A percentile compares a stretch with the other conserved stretches of the same genome.
Evolutionary conservation across 148 eudicot species (phyloP).

Genomic region (Oxyria digyna): DNA sequence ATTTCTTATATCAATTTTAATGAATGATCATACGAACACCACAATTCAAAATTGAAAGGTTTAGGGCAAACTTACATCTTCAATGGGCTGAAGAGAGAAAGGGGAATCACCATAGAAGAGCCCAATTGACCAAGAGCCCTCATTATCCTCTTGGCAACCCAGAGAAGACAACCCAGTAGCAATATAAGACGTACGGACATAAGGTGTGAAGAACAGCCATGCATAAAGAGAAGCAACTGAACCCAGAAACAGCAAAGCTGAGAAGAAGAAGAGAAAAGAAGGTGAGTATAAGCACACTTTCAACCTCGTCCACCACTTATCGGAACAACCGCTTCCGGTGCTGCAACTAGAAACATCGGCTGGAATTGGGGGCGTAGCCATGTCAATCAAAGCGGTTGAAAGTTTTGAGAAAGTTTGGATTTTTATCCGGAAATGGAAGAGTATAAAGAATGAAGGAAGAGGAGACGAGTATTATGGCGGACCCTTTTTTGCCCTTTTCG

Average conservation of each 20-base stretch:
- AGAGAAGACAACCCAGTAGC: conserved; percentile 13
- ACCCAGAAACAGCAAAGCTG: conserved; percentile 31
- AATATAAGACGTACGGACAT: conserved; percentile 20
- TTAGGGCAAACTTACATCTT: conserved; percentile 31
- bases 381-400: neutral
- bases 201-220: conserved; percentile 41
- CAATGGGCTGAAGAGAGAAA: conserved; percentile 72
- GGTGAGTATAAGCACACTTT: conserved; percentile 24
- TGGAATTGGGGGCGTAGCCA: conserved; percentile 6
- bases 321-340: conserved; percentile 8
- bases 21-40: neutral
- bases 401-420: neutral
- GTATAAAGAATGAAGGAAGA: neutral
- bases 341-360: neutral
- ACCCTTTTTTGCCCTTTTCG: neutral
- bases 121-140: conserved; percentile 92
- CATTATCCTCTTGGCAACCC: conserved; percentile 60
- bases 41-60: neutral
- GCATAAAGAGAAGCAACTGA: conserved; percentile 46
- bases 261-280: conserved; percentile 31
- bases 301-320: conserved; percentile 12
- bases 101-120: conserved; percentile 77
- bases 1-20: neutral
- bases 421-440: neutral
- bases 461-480: neutral